Evolutionary conservation across 306 rosid species (phyloP).

Genomic region (Hippophae gyantsensis): DNA sequence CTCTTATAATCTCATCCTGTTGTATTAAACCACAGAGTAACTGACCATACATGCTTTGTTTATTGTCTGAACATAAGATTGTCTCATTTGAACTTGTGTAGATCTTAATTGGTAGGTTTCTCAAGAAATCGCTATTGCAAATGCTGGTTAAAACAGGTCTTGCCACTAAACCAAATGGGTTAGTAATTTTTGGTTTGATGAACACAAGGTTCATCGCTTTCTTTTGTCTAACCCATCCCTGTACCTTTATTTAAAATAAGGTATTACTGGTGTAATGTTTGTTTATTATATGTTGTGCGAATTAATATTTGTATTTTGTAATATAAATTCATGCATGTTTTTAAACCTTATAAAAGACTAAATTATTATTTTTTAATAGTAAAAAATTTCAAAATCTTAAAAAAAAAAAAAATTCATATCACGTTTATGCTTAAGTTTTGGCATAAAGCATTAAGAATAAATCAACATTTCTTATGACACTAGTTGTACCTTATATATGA

Average conservation of each 20-base stretch:
- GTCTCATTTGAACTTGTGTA: conserved; percentile 80
- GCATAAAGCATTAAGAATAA: too few relatives aligned
- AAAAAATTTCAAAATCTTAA: too few relatives aligned
- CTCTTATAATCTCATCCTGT: conserved; percentile 54
- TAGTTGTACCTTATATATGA: too few relatives aligned
- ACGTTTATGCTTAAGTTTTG: too few relatives aligned
- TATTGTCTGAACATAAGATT: conserved; percentile 59
- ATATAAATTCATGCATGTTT: too few relatives aligned
- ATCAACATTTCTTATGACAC: too few relatives aligned
- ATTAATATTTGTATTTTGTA: too few relatives aligned
- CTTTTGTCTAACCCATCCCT: conserved; percentile 59
- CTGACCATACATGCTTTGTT: conserved; percentile 83
- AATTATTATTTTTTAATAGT: too few relatives aligned
- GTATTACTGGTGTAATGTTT: too few relatives aligned
- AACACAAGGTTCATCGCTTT: conserved; percentile 66
- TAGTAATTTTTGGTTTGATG: conserved; percentile 57
- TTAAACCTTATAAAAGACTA: too few relatives aligned
- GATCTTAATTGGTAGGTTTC: conserved; percentile 51
- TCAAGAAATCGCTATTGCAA: conserved; percentile 66
- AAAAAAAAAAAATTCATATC: too few relatives aligned
- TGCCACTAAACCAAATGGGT: conserved; percentile 59
- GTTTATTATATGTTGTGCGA: too few relatives aligned
- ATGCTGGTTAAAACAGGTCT: conserved; percentile 82
- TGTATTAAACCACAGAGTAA: conserved; percentile 68
- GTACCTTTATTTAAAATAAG: conserved; percentile 26